A percentile compares a stretch with the other conserved stretches of the same genome.
These are phyloP conservation scores for Geotrichum restrictum DNA, from an alignment of 1,139 yeast species.

Conservation along the genomic window DNA sequence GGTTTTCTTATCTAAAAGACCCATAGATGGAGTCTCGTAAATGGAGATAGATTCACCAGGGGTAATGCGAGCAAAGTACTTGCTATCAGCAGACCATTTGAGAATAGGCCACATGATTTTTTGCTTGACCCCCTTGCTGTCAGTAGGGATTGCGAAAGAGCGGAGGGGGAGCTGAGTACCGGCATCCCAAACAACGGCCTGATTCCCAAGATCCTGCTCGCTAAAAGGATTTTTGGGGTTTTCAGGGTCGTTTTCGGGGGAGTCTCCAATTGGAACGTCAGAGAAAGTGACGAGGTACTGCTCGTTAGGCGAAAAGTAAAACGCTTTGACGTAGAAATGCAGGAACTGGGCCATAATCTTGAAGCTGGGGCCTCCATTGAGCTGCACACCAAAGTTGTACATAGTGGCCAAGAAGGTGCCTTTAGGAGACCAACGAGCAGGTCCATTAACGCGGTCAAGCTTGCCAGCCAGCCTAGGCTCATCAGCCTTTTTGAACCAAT, in stretches of 20 bases:
- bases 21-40: conserved; percentile 68
- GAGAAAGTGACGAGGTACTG: conserved; percentile 87
- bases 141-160: conserved; percentile 75
- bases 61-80: conserved; percentile 91
- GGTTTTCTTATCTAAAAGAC: conserved; percentile 80
- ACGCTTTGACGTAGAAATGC: conserved; percentile 84
- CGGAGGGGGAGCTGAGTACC: conserved; percentile 78
- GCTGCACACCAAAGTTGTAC: conserved; percentile 92
- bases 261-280: conserved; percentile 71
- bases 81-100: conserved; percentile 93
- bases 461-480: conserved; percentile 76
- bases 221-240: conserved; percentile 71
- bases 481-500: conserved; percentile 77
- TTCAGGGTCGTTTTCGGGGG: conserved; percentile 60
- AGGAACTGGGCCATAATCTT: conserved; percentile 66
- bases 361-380: conserved; percentile 91
- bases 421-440: conserved; percentile 86
- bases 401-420: conserved; percentile 86
- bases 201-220: conserved; percentile 87
- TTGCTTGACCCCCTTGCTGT: conserved; percentile 27
- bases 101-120: conserved; percentile 95
- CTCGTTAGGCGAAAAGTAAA: conserved; percentile 92
- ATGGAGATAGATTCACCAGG: conserved; percentile 84
- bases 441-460: conserved; percentile 78
- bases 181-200: conserved; percentile 90